Conservation (phyloP, 306 rosid genomes). For the Quillaja saponaria region DNA sequence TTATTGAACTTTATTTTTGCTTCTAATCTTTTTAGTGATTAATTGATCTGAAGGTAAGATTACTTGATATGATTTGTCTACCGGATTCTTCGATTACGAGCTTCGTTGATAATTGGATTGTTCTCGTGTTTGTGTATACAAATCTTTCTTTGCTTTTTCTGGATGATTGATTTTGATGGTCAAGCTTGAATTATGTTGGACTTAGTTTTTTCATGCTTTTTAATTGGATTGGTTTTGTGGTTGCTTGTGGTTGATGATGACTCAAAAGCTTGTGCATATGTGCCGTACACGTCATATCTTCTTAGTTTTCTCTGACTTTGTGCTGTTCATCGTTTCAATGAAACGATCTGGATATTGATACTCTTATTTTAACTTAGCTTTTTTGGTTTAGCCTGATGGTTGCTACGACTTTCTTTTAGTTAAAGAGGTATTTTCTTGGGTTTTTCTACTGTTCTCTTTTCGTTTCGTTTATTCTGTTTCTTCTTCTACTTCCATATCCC, state of each 20-base stretch:
- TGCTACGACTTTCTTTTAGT: conserved; percentile 18
- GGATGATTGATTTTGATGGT: conserved; percentile 21
- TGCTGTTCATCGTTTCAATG: conserved; percentile 37
- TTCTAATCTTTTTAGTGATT: not conserved
- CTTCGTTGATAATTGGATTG: conserved; percentile 41
- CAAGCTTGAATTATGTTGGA: conserved; percentile 22
- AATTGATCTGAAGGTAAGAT: conserved; percentile 44
- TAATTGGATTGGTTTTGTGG: conserved; percentile 23
- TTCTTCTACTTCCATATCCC: conserved; percentile 5
- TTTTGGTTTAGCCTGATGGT: conserved; percentile 31
- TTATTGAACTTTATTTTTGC: not conserved
- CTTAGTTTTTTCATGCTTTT: conserved; percentile 28
- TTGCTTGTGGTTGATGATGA: conserved; percentile 49
- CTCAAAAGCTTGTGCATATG: conserved; percentile 37
- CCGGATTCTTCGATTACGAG: conserved; percentile 38
- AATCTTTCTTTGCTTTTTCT: not conserved
- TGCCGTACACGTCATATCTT: conserved; percentile 42
- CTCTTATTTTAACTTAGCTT: conserved; percentile 25
- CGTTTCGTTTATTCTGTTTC: not conserved
- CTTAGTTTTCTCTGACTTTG: conserved; percentile 26
- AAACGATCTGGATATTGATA: conserved; percentile 22
- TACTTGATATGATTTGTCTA: conserved; percentile 49
- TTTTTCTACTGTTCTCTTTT: not conserved
- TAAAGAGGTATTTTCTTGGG: conserved; percentile 26
- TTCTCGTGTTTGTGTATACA: not conserved